These are phyloP conservation scores for Cyberlindnera petersonii DNA, from an alignment of 805 yeast genomes.

Conservation along the genomic window DNA sequence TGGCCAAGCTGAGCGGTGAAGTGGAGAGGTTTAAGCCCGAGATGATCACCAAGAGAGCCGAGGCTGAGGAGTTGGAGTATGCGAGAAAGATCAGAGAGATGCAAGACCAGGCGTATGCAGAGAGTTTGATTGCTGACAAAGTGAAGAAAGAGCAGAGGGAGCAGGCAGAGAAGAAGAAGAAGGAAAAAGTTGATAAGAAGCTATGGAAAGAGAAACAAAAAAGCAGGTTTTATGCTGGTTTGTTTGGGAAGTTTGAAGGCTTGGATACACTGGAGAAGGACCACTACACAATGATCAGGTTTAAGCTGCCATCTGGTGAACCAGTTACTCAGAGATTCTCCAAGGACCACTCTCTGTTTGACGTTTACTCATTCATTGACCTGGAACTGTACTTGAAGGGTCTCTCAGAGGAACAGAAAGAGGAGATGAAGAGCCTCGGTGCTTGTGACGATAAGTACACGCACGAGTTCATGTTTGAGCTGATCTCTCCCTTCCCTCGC, in stretches of 20 bases:
- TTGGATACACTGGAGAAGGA: slow-evolving; percentile 25
- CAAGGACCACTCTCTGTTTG: slow-evolving; percentile 37
- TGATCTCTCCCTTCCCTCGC: slow-evolving; percentile 64
- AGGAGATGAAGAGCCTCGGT: slow-evolving; percentile 6
- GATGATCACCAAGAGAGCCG: slow-evolving; percentile 52
- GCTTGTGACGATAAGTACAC: slow-evolving; percentile 26
- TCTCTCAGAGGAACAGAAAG: slow-evolving; percentile 9
- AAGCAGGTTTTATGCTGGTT: slow-evolving; percentile 12
- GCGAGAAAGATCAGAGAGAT: slow-evolving; percentile 56
- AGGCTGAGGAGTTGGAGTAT: slow-evolving; percentile 53
- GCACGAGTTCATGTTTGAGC: slow-evolving; percentile 49
- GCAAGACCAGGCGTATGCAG: slow-evolving; percentile 66
- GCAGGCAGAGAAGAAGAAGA: slow-evolving; percentile 26
- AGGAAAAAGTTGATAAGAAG: slow-evolving; percentile 10
- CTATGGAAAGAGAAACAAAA: slow-evolving; percentile 10
- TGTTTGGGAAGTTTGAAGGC: slow-evolving; percentile 11
- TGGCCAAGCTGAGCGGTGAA: slow-evolving; percentile 36
- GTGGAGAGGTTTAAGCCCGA: slow-evolving; percentile 60
- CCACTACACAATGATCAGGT: slow-evolving; percentile 42
- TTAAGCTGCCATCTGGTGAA: slow-evolving; percentile 52
- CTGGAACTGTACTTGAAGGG: slow-evolving; percentile 31
- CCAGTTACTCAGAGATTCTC: slow-evolving; percentile 43
- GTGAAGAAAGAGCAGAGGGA: slow-evolving; percentile 46
- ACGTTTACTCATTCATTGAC: slow-evolving; percentile 49
- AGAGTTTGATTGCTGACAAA: slow-evolving; percentile 54